Evolutionary conservation across 805 yeast species (phyloP), one percentile per base, ranked within the genome.

Genomic region (Saturnispora besseyi): DNA sequence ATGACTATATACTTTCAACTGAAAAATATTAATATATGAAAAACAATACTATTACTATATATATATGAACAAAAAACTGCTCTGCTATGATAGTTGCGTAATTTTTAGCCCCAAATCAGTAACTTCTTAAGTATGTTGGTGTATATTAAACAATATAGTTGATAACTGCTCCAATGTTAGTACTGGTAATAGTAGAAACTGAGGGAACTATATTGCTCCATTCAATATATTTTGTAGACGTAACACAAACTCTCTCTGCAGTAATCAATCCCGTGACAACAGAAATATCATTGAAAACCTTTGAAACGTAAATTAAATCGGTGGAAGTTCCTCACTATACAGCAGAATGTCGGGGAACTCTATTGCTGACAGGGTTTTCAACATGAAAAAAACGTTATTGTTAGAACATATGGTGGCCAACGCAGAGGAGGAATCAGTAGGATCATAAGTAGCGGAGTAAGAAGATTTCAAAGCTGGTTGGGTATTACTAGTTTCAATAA

Each of bases 61-160:
- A n/a, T n/a, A n/a, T n/a, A n/a, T n/a, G n/a, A 0, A 36, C 9
- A 9, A n/a, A 13, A 13, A 5, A 11, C 7, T 22, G 18, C 7
- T 22, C 28, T 8, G 52, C 49, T 10, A 22, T 3, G 1, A 52
- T 52, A 7, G 24, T 6, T 10, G 48, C 49, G 36, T 46, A 52
- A 15, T 13, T 33, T 40, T 34, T 52, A 10, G 30, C 18, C 52
- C 55, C 46, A 22, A 37, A 52, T n/a, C 18, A 30, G 30, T 46
- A 46, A 22, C 49, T 32, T 24, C 12, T 13, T 4, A 46, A 46
- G 29, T 49, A 49, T 4, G 49, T 34, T 26, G 52, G 55, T 40
- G 47, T 45, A 18, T 49, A 41, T 26, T 46, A 45, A 34, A 49
- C 15, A n/a, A 45, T 38, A 30, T 40, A 26, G 4, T n/a, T 18